Base-by-base conservation (phyloP, 352 stramenopile species). In the Pythium aquatile region DNA sequence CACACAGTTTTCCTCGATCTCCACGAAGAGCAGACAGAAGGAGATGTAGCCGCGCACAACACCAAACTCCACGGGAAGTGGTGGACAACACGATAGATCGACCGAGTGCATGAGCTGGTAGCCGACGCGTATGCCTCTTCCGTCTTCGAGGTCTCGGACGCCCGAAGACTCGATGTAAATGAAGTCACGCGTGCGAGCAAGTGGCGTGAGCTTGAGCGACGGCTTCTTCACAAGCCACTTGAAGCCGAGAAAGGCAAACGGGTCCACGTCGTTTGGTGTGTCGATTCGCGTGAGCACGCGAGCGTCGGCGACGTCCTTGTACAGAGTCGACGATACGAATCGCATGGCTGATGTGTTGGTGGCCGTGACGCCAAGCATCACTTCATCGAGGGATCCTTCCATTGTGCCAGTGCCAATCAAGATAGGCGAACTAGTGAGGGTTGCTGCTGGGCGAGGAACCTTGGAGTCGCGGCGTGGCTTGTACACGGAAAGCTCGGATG, bases 31-130 rank as follows among this genome's bases (percentile, higher is more conserved):
- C 42, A 72, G 66, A 39, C 69, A 73, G 49, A 77, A 76, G 39
- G 73, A 79, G 5, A 79, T 58, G 48, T 62, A 58, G 32, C 63
- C 73, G 7, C 73, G 73, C 13, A 79, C 69, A 55, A 79, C 65
- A 16, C 58, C 61, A n/a, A 60, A 63, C 24, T 68, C 53, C 0
- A 55, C 9, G 9, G 51, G 62, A 5, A 79, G 30, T 1, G 66
- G 55, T 1, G 61, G 63, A 29, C 60, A 71, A n/a, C 40, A 46
- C 14, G 62, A 32, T 17, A 81, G 52, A 11, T 74, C 68, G 26
- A 81, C 60, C 39, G 74, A 78, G 63, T 81, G 74, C 58, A 76
- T 59, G 26, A 78, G 58, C 47, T 75, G 46, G 58, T 68, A 68
- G 33, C 72, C 72, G 28, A 78, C 60, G 30, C 66, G 58, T 24